A percentile compares a stretch with the other conserved stretches of the same genome.
Evolutionary conservation across 78 protist species (phyloP).

Genomic region (Planoprotostelium fungivorum): DNA sequence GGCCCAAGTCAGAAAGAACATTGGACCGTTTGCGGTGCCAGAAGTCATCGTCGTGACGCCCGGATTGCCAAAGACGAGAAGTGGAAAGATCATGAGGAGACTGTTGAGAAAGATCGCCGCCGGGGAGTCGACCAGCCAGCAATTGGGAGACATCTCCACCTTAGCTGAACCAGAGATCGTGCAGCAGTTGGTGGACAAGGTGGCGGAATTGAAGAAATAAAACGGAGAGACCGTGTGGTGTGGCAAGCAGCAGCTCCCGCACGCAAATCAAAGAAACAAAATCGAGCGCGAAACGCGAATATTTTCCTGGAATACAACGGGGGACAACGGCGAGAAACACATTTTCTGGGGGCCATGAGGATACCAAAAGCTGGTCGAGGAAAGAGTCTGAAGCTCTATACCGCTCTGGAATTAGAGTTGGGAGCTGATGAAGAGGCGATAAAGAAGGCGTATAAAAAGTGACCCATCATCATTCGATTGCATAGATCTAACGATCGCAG

Average conservation of each 20-base stretch:
- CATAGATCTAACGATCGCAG: not conserved
- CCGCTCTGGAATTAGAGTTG: not conserved
- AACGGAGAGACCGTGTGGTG: too few relatives aligned
- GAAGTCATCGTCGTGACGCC: constrained; percentile 63
- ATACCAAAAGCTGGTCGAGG: not conserved
- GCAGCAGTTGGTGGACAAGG: constrained; percentile 23
- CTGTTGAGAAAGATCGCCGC: constrained; percentile 83
- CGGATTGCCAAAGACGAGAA: constrained; percentile 84
- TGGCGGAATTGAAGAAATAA: constrained; percentile 3
- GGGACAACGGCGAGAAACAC: too few relatives aligned
- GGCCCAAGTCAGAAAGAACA: constrained; percentile 58
- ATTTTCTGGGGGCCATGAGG: too few relatives aligned
- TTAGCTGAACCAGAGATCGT: constrained; percentile 80
- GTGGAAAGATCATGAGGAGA: constrained; percentile 91
- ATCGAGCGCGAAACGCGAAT: too few relatives aligned
- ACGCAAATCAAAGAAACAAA: too few relatives aligned
- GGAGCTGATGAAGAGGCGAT: not conserved
- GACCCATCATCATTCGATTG: not conserved
- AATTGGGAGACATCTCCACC: constrained; percentile 75
- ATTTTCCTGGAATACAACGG: too few relatives aligned
- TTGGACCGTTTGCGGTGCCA: constrained; percentile 70
- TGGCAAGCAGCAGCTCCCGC: too few relatives aligned
- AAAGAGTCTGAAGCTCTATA: not conserved
- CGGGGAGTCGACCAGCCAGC: constrained; percentile 43
- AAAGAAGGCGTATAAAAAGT: not conserved